Evolutionary conservation across 768 basidiomycete species (phyloP).

Genomic region (Xerocomus spinulosus): DNA sequence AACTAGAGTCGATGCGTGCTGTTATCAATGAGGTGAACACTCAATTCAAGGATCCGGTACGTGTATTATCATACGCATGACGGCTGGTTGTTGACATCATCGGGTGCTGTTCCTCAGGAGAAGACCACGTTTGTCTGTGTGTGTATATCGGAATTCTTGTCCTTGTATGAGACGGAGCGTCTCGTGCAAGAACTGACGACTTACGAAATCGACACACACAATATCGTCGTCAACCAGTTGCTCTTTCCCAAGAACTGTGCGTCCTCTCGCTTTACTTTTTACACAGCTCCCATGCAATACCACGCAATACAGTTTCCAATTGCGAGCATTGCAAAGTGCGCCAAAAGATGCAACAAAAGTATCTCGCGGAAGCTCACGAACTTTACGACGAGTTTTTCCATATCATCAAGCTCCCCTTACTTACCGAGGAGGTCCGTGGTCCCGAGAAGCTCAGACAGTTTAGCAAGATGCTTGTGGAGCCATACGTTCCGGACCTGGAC

Average conservation of each 20-base stretch:
- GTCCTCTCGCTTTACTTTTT: constrained; percentile 22
- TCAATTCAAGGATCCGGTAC: constrained; percentile 96
- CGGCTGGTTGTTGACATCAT: neutral
- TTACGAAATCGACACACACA: constrained; percentile 96
- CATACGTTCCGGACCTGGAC: constrained; percentile 52
- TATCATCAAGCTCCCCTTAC: constrained; percentile 85
- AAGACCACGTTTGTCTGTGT: constrained; percentile 99
- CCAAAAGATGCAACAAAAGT: constrained; percentile 98
- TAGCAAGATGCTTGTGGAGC: constrained; percentile 84
- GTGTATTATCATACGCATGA: constrained; percentile 25
- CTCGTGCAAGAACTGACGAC: constrained; percentile 93
- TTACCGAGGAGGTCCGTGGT: constrained; percentile 96
- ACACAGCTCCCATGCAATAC: neutral
- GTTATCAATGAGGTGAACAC: constrained; percentile 98
- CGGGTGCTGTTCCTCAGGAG: constrained; percentile 49
- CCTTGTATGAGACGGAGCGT: constrained; percentile 97
- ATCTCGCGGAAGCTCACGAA: constrained; percentile 92
- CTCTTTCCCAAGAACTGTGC: constrained; percentile 87
- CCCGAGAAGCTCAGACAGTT: constrained; percentile 91
- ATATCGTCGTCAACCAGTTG: constrained; percentile 97
- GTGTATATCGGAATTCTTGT: constrained; percentile 97
- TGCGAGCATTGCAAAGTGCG: constrained; percentile 95
- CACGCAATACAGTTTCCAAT: constrained; percentile 58
- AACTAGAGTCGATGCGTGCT: constrained; percentile 93
- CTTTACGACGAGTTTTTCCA: constrained; percentile 99